These are phyloP conservation scores for Lentithecium fluviatile DNA, from an alignment of 495 filamentous ascomycete genomes.

Conservation along the genomic window DNA sequence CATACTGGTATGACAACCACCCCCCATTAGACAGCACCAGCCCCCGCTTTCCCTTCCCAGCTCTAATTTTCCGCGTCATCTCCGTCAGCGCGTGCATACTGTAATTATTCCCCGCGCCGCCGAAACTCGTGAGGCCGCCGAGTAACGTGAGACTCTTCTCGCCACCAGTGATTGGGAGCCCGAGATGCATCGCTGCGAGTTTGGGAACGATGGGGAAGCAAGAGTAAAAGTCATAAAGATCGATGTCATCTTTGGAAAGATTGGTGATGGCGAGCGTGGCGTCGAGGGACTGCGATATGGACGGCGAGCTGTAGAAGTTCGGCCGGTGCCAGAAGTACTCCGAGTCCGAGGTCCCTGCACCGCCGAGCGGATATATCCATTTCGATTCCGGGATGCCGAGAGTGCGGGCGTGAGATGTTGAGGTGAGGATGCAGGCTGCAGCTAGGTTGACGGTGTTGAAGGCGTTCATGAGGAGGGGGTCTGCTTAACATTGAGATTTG, in stretches of 20 bases:
- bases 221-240: slow-evolving; percentile 58
- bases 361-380: slow-evolving; percentile 59
- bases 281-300: slow-evolving; percentile 54
- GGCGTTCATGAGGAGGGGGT: slow-evolving; percentile 61
- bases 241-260: slow-evolving; percentile 47
- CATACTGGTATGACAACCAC: slow-evolving; percentile 55
- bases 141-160: slow-evolving; percentile 53
- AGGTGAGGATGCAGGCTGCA: slow-evolving; percentile 54
- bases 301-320: slow-evolving; percentile 50
- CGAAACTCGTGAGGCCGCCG: slow-evolving; percentile 59
- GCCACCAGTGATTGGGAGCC: slow-evolving; percentile 42
- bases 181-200: slow-evolving; percentile 54
- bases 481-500: slow-evolving; percentile 36
- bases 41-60: slow-evolving; percentile 45
- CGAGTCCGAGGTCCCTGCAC: slow-evolving; percentile 53
- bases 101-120: slow-evolving; percentile 61
- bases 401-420: slow-evolving; percentile 48
- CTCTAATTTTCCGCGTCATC: slow-evolving; percentile 49
- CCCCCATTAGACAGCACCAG: slow-evolving; percentile 59
- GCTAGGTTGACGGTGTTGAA: slow-evolving; percentile 60
- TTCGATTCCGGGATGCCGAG: slow-evolving; percentile 50
- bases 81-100: slow-evolving; percentile 59
- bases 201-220: slow-evolving; percentile 63
- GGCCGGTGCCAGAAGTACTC: slow-evolving; percentile 55
- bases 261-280: slow-evolving; percentile 43